phyloP scores from a whole-genome alignment of 352 stramenopile species.

The Pythium aristosporum region DNA sequence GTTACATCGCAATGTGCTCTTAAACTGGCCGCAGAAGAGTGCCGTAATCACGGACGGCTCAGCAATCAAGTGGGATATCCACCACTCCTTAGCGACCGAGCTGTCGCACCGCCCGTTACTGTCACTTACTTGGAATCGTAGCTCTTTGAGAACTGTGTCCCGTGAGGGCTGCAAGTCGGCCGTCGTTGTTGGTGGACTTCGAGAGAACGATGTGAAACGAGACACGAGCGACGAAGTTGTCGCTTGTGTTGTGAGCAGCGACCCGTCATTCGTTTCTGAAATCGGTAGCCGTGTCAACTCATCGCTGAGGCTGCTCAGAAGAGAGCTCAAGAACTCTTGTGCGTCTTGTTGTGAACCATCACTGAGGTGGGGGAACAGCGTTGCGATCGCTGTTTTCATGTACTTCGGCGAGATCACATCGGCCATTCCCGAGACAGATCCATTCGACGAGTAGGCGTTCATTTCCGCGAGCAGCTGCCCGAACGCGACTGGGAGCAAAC shows the following conservation, averaged over 20 bases:
- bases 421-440: constrained; percentile 26
- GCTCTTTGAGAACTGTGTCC: neutral
- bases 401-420: constrained; percentile 52
- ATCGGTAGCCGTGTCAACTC: constrained; percentile 88
- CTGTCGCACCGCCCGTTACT: constrained; percentile 92
- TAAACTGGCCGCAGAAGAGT: constrained; percentile 97
- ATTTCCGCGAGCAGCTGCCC: constrained; percentile 73
- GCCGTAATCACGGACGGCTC: constrained; percentile 95
- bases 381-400: constrained; percentile 76
- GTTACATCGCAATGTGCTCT: constrained; percentile 90
- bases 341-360: constrained; percentile 95
- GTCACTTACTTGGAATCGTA: constrained; percentile 83
- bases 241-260: neutral
- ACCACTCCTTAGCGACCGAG: constrained; percentile 96
- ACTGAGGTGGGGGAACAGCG: constrained; percentile 86
- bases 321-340: constrained; percentile 92
- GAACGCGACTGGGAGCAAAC: constrained; percentile 66
- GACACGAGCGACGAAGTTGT: constrained; percentile 12
- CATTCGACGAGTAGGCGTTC: constrained; percentile 31
- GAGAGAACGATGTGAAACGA: constrained; percentile 19
- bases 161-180: neutral
- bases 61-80: constrained; percentile 93
- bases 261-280: neutral
- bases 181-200: neutral
- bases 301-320: constrained; percentile 93